Base-by-base conservation (phyloP, 441 rosid species). In the Erodium texanum region DNA sequence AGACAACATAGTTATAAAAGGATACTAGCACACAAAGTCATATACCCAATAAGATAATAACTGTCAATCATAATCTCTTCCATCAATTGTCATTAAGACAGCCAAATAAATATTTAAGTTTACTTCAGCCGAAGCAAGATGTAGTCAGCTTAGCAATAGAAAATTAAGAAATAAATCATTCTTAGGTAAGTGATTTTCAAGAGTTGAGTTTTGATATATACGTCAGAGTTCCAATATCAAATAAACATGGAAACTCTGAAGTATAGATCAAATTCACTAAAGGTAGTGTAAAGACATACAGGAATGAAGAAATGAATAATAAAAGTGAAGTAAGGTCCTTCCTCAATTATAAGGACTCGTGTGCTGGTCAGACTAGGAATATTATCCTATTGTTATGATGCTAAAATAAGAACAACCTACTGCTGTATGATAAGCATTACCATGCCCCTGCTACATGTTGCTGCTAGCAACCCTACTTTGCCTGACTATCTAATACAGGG, bases 1-100 rank as follows among this genome's bases (percentile, higher is more conserved):
- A 64, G 66, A 75, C 27, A 65, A 50, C 63, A 24, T 32, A 77
- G 16, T 63, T 16, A 65, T 19, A 27, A 16, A 70, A 11, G 41
- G 18, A 24, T 52, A 43, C 58, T 62, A 8, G 45, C 14, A 27
- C 50, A 43, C 65, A 14, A 69, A 73, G n/a, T 62, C 45, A 65
- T 9, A 64, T 52, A 64, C 32, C 32, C 24, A 59, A 59, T 59
- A 59, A 23, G 32, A 36, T 16, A 22, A 23, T 12, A 59, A 22
- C 62, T 19, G 62, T 23, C 62, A 59, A 59, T 12, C 64, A 59
- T 23, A 24, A 59, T 59, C 64, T 59, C 64, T 59, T 59, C n/a
- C n/a, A 59, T 59, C 32, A 22, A 3, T 58, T 16, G 23, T 22
- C 12, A 59, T 22, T 59, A 59, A 23, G 64, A 12, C 15, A 59